Evolutionary conservation across 2,329 filamentous ascomycete species (phyloP).

Genomic region (Colletotrichum falcatum): DNA sequence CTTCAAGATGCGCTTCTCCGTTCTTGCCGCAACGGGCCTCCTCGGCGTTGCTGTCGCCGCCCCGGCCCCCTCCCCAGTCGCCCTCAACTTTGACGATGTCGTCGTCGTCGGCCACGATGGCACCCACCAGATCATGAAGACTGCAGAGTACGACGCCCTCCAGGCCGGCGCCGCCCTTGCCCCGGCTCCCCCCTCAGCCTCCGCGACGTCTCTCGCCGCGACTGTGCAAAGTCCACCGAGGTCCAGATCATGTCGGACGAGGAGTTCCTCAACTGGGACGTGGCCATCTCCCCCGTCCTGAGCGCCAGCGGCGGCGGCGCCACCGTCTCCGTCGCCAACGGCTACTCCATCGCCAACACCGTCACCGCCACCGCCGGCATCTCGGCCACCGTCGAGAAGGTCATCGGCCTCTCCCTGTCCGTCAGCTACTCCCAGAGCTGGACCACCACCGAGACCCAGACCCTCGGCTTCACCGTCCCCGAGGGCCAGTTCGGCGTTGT

Average conservation of each 20-base stretch:
- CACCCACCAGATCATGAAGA: constrained; percentile 45
- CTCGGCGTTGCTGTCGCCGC: constrained; percentile 22
- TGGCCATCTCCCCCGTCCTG: constrained; percentile 52
- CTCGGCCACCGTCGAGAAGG: constrained; percentile 45
- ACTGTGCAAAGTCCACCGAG: constrained; percentile 44
- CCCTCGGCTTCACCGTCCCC: constrained; percentile 50
- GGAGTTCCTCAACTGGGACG: constrained; percentile 55
- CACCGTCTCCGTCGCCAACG: constrained; percentile 48
- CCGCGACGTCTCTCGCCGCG: constrained; percentile 16
- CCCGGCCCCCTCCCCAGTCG: constrained; percentile 14
- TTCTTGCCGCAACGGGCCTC: constrained; percentile 27
- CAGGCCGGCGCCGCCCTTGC: constrained; percentile 33
- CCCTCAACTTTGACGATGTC: constrained; percentile 45
- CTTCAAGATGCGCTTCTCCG: constrained; percentile 38
- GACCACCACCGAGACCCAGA: constrained; percentile 48
- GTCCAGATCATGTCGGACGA: constrained; percentile 44
- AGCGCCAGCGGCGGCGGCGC: constrained; percentile 47
- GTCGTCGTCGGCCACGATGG: constrained; percentile 45
- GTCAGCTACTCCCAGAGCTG: constrained; percentile 47
- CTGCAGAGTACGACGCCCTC: constrained; percentile 43
- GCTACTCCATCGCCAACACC: constrained; percentile 50
- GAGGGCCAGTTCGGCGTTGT: constrained; percentile 53
- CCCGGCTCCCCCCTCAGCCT: constrained; percentile 16
- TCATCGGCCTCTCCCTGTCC: constrained; percentile 43
- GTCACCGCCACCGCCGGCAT: constrained; percentile 45